These are phyloP conservation scores for Euphorbia schlechtendalii DNA, from an alignment of 441 rosid species.

Conservation along the genomic window DNA sequence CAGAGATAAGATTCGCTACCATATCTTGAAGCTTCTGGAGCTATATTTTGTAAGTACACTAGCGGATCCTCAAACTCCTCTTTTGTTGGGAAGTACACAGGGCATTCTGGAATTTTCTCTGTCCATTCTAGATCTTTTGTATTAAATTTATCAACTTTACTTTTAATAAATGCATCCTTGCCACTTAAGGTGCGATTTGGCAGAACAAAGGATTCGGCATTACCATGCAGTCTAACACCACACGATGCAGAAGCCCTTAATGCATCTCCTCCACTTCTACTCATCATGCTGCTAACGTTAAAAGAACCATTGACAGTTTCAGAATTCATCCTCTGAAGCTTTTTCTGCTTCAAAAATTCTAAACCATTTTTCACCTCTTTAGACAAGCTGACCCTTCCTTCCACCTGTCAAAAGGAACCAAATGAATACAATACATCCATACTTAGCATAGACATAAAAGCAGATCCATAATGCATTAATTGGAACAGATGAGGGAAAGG, in stretches of 20 bases:
- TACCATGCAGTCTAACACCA: slow-evolving; percentile 64
- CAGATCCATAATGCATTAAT: not conserved
- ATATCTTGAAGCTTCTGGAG: slow-evolving; percentile 91
- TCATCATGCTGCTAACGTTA: slow-evolving; percentile 37
- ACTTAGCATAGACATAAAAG: not conserved
- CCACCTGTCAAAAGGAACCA: slow-evolving; percentile 55
- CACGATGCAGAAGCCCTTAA: slow-evolving; percentile 68
- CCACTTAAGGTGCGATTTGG: slow-evolving; percentile 35
- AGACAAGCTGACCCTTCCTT: slow-evolving; percentile 70
- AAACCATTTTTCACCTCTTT: slow-evolving; percentile 70
- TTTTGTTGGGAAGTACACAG: slow-evolving; percentile 85
- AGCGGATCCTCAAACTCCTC: slow-evolving; percentile 97
- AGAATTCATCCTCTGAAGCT: slow-evolving; percentile 66
- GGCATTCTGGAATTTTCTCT: slow-evolving; percentile 85
- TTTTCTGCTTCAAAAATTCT: slow-evolving; percentile 75
- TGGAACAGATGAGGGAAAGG: not conserved
- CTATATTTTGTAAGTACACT: slow-evolving; percentile 82
- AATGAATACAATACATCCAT: not conserved
- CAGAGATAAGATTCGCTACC: slow-evolving; percentile 42
- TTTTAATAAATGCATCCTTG: slow-evolving; percentile 47
- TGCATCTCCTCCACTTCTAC: slow-evolving; percentile 88
- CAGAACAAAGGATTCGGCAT: slow-evolving; percentile 31
- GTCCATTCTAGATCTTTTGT: slow-evolving; percentile 81
- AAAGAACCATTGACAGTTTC: slow-evolving; percentile 39
- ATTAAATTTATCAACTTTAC: slow-evolving; percentile 67